phyloP scores from a whole-genome alignment of 1,139 yeast species.

The Yamadazyma atlantica region DNA sequence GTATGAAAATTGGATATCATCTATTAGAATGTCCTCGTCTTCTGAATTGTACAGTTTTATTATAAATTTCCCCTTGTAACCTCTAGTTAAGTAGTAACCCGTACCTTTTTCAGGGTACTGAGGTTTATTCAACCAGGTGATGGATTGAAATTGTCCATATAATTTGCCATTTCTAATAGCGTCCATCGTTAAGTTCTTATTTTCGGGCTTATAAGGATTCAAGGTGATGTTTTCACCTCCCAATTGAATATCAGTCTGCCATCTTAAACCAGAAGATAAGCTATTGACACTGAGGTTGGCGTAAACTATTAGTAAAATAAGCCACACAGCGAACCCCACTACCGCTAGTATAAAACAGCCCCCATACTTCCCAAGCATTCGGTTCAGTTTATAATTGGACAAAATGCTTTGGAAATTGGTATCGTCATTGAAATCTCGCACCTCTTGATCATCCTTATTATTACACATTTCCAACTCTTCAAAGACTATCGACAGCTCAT shows the following conservation, averaged over 20 bases:
- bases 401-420: constrained; percentile 26
- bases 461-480: constrained; percentile 17
- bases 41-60: constrained; percentile 24
- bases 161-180: constrained; percentile 25
- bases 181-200: constrained; percentile 32
- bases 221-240: constrained; percentile 34
- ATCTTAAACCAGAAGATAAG: constrained; percentile 20
- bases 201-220: constrained; percentile 27
- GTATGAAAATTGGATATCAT: constrained; percentile 29
- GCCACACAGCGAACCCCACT: constrained; percentile 22
- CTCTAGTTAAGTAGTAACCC: constrained; percentile 33
- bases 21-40: constrained; percentile 20
- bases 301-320: constrained; percentile 28
- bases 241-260: constrained; percentile 29
- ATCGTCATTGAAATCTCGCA: constrained; percentile 25
- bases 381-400: constrained; percentile 19
- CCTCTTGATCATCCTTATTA: constrained; percentile 5
- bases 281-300: constrained; percentile 25
- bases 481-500: constrained; percentile 27
- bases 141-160: constrained; percentile 16
- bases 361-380: constrained; percentile 9
- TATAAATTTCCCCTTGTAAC: constrained; percentile 15
- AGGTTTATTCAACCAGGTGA: constrained; percentile 29
- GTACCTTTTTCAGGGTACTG: constrained; percentile 33
- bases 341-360: constrained; percentile 9